Percentiles rank a stretch among this genome's conserved stretches.
Evolutionary conservation across 257 asterid species (phyloP).

Genomic region (Solanum clarkiae): DNA sequence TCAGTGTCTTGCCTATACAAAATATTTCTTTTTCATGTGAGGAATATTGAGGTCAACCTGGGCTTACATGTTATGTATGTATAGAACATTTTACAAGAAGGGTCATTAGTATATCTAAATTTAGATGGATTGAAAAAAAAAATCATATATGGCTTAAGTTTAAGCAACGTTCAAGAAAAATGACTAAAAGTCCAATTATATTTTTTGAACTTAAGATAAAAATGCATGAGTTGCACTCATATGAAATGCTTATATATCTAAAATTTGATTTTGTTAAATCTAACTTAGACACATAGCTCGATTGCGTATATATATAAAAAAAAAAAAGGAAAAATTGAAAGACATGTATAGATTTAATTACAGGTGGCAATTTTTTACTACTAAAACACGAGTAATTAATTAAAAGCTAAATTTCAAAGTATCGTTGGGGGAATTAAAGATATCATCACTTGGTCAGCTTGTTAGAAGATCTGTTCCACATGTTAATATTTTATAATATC

Average conservation of each 20-base stretch:
- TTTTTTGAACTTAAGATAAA: not conserved
- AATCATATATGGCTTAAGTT: too few species aligned
- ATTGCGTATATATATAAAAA: too few species aligned
- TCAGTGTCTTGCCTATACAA: not conserved
- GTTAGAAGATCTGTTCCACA: too few species aligned
- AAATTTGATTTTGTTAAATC: not conserved
- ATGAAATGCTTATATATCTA: not conserved
- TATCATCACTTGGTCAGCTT: not conserved
- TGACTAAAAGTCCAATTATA: not conserved
- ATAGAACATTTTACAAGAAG: not conserved
- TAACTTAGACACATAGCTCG: not conserved
- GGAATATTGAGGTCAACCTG: not conserved
- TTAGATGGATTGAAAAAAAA: not conserved
- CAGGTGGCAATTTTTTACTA: not conserved
- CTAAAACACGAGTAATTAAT: not conserved
- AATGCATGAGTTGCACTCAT: not conserved
- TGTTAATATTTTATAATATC: too few species aligned
- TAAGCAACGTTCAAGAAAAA: not conserved
- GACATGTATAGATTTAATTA: not conserved
- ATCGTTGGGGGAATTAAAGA: not conserved
- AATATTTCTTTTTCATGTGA: not conserved
- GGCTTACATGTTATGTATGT: not conserved
- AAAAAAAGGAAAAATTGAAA: too few species aligned
- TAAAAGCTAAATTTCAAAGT: not conserved
- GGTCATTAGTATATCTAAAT: not conserved